Conservation (phyloP, 352 stramenopile genomes). For the Phytophthora multivora region DNA sequence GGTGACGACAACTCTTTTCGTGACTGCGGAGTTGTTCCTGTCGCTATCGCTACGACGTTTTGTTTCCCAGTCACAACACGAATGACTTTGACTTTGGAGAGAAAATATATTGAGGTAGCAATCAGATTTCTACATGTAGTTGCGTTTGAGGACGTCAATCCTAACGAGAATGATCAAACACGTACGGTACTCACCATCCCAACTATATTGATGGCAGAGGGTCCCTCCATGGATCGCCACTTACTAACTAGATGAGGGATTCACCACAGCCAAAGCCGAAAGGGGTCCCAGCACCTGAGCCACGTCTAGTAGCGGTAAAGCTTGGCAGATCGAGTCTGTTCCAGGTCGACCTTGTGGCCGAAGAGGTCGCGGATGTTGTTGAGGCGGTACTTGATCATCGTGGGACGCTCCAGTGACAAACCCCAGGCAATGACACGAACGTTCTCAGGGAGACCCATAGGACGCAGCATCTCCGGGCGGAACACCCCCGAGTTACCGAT, state of each 20-base stretch:
- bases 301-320: slow-evolving; percentile 80
- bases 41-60: slow-evolving; percentile 39
- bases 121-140: no score
- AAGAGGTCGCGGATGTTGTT: slow-evolving; percentile 99
- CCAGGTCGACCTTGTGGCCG: slow-evolving; percentile 99
- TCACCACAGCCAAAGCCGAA: slow-evolving; percentile 12
- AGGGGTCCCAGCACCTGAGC: slow-evolving; percentile 1
- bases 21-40: slow-evolving; percentile 47
- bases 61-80: slow-evolving; percentile 8
- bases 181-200: slow-evolving; percentile 11
- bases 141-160: no score
- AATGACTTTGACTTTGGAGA: neutral
- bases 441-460: slow-evolving; percentile 99
- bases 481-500: slow-evolving; percentile 99
- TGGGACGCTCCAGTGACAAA: slow-evolving; percentile 98
- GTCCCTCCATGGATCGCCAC: slow-evolving; percentile 9
- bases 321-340: slow-evolving; percentile 93
- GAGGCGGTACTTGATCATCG: slow-evolving; percentile 99
- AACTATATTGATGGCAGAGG: slow-evolving; percentile 28
- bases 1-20: slow-evolving; percentile 41
- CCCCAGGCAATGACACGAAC: slow-evolving; percentile 99
- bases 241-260: slow-evolving; percentile 24
- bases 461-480: slow-evolving; percentile 98
- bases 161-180: neutral
- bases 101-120: neutral